These are phyloP conservation scores for Cercospora citrullina DNA, from an alignment of 2,329 filamentous ascomycete species.

Conservation along the genomic window DNA sequence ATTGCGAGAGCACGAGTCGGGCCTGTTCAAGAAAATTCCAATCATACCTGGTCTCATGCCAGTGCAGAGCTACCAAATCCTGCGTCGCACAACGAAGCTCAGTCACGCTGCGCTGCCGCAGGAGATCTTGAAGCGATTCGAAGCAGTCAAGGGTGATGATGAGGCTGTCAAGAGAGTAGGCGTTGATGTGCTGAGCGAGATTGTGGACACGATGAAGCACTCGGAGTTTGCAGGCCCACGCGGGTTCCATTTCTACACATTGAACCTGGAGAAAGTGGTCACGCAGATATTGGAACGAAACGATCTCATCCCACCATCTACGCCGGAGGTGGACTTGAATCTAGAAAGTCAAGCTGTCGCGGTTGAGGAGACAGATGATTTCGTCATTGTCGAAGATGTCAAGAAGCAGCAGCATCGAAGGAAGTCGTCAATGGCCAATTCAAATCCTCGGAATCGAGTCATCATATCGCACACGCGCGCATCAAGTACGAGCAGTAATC, in stretches of 20 bases:
- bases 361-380: constrained; percentile 39
- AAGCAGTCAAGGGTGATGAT: constrained; percentile 74
- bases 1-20: constrained; percentile 77
- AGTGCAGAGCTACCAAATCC: constrained; percentile 94
- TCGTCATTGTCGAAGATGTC: constrained; percentile 49
- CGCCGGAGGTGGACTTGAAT: constrained; percentile 42
- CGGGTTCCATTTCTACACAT: constrained; percentile 96
- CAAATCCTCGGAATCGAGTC: constrained; percentile 82
- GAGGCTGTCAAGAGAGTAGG: constrained; percentile 78
- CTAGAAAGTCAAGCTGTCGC: constrained; percentile 40
- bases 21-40: constrained; percentile 78
- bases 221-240: constrained; percentile 58
- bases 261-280: constrained; percentile 95
- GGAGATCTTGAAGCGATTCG: constrained; percentile 67
- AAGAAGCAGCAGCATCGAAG: constrained; percentile 51
- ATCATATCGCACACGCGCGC: constrained; percentile 66
- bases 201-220: constrained; percentile 75
- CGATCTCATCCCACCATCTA: constrained; percentile 68
- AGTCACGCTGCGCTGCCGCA: constrained; percentile 83
- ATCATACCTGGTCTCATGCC: constrained; percentile 97
- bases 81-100: constrained; percentile 89
- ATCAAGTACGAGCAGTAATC: constrained; percentile 55
- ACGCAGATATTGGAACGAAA: constrained; percentile 87
- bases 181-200: constrained; percentile 79
- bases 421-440: constrained; percentile 75